phyloP scores from a whole-genome alignment of 306 rosid genomes.

The Erythrophleum fordii region DNA sequence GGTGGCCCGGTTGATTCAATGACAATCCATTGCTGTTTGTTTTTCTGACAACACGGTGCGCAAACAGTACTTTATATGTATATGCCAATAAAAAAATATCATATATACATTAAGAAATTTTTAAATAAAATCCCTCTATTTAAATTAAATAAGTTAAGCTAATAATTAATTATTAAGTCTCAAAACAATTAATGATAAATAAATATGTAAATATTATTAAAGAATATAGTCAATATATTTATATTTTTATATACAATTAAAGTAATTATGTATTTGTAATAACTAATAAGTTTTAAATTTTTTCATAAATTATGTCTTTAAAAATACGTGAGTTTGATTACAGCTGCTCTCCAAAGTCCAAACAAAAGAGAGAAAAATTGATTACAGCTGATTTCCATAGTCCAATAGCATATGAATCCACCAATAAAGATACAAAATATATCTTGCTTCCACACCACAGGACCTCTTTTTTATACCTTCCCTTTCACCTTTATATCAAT shows the following conservation, averaged over 20 bases:
- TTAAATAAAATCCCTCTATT: no score
- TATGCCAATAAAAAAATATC: no score
- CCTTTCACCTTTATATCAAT: constrained; percentile 36
- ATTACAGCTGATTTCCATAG: constrained; percentile 35
- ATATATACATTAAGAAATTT: no score
- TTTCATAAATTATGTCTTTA: constrained; percentile 11
- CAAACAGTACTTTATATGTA: no score
- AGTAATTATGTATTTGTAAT: no score
- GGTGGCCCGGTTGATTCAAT: no score
- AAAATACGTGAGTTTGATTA: constrained; percentile 23
- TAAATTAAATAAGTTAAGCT: no score
- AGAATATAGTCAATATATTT: background rate
- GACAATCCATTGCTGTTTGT: no score
- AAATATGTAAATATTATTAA: background rate
- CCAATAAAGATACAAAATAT: constrained; percentile 43
- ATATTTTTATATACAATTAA: no score
- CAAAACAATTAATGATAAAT: background rate
- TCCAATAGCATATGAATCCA: constrained; percentile 47
- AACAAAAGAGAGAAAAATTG: background rate
- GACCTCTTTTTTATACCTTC: constrained; percentile 39
- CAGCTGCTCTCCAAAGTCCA: constrained; percentile 35
- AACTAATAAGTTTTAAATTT: no score
- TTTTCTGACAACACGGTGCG: no score
- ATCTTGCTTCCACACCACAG: constrained; percentile 64
- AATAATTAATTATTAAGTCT: no score